Percentiles rank a stretch among this genome's conserved stretches.
These are phyloP conservation scores for Paraurostyla sp. DNA, from an alignment of 73 alveolate genomes.

Conservation along the genomic window DNA sequence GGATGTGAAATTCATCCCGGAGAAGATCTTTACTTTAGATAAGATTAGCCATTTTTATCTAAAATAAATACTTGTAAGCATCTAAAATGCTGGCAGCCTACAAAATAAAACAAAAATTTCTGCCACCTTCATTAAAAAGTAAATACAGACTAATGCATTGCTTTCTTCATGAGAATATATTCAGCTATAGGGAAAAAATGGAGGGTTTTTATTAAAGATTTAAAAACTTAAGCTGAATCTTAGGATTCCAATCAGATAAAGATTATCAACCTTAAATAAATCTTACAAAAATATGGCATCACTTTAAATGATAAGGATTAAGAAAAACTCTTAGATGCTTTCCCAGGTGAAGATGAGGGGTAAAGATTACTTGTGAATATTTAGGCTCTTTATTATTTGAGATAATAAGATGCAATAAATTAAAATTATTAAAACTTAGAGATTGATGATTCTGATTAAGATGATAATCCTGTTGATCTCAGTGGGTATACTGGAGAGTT, in stretches of 20 bases:
- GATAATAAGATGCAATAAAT: neutral
- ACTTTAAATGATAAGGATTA: neutral
- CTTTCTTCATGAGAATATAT: neutral
- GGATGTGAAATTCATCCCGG: slow-evolving; percentile 65
- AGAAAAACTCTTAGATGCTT: neutral
- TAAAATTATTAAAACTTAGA: neutral
- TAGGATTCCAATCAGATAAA: neutral
- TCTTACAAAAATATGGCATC: neutral
- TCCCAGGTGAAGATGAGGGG: slow-evolving; percentile 60
- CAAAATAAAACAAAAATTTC: slow-evolving; percentile 10
- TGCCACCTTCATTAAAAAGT: slow-evolving; percentile 54
- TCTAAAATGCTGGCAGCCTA: slow-evolving; percentile 49
- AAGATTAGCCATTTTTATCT: slow-evolving; percentile 14
- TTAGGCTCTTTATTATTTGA: neutral
- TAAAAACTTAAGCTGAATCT: neutral
- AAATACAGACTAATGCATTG: neutral
- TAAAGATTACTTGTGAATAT: neutral
- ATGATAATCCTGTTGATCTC: slow-evolving; percentile 40
- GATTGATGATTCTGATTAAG: slow-evolving; percentile 29
- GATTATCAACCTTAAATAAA: neutral
- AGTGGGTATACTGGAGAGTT: slow-evolving; percentile 50
- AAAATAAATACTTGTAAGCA: slow-evolving; percentile 23
- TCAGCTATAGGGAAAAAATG: neutral
- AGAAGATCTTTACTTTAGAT: slow-evolving; percentile 45
- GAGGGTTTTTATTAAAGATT: neutral